These are phyloP conservation scores for Blastobotrys illinoisensis DNA, from an alignment of 1,139 yeast species.

Conservation along the genomic window DNA sequence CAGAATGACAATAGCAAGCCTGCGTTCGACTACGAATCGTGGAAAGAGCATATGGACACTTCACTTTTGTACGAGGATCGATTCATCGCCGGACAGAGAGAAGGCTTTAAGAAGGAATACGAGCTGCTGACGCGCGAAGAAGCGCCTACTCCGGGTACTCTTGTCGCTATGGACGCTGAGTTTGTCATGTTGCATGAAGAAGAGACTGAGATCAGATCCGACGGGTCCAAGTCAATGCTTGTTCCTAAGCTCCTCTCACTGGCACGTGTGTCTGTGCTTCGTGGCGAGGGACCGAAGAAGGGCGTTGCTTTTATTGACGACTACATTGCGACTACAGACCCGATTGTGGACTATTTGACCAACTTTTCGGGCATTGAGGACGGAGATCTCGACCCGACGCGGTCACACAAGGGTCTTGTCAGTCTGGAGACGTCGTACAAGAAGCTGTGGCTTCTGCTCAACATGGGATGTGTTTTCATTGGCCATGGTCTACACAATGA, in stretches of 20 bases:
- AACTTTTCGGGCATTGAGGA: conserved; percentile 88
- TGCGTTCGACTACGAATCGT: conserved; percentile 38
- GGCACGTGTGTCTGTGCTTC: conserved; percentile 82
- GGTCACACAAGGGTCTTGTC: conserved; percentile 67
- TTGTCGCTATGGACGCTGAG: conserved; percentile 95
- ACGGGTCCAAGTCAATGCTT: conserved; percentile 62
- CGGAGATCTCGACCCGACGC: conserved; percentile 75
- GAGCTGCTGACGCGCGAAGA: conserved; percentile 58
- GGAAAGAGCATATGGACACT: conserved; percentile 49
- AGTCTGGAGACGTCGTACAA: conserved; percentile 81
- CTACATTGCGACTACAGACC: conserved; percentile 66
- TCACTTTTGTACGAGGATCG: conserved; percentile 68
- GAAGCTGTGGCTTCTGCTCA: conserved; percentile 79
- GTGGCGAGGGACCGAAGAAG: conserved; percentile 63
- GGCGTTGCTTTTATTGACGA: conserved; percentile 92
- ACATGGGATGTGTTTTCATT: conserved; percentile 84
- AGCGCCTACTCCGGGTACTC: conserved; percentile 67
- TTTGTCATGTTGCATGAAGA: conserved; percentile 83
- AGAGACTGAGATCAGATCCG: conserved; percentile 66
- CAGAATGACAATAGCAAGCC: conserved; percentile 38
- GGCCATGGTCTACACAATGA: conserved; percentile 94
- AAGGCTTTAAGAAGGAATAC: conserved; percentile 56
- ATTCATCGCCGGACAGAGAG: conserved; percentile 66
- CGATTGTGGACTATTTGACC: conserved; percentile 79
- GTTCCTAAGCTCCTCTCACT: conserved; percentile 73